phyloP scores from a whole-genome alignment of 768 basidiomycete species.

The Neoboletus subvelutipes region DNA sequence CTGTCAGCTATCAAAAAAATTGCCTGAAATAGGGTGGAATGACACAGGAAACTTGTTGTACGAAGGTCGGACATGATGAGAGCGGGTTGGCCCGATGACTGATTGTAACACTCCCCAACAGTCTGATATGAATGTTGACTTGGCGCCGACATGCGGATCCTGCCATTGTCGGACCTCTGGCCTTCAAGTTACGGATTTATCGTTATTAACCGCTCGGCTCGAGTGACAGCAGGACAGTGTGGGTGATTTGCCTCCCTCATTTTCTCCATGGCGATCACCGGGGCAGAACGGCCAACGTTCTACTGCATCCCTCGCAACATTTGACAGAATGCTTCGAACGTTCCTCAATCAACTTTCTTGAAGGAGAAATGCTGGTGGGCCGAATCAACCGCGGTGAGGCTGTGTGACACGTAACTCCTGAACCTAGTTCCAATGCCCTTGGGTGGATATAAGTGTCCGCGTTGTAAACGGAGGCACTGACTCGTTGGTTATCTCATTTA shows the following conservation, averaged over 20 bases:
- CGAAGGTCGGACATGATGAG: neutral
- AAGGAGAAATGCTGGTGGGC: neutral
- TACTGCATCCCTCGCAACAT: neutral
- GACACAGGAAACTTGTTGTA: neutral
- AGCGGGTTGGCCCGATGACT: too few species aligned
- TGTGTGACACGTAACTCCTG: slow-evolving; percentile 4
- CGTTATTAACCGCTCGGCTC: neutral
- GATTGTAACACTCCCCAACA: too few species aligned
- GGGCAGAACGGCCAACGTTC: neutral
- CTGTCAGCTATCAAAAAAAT: too few species aligned
- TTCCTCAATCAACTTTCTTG: slow-evolving; percentile 5
- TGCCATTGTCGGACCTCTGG: neutral
- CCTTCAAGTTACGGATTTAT: too few species aligned
- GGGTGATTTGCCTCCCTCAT: neutral
- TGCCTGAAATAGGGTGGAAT: neutral
- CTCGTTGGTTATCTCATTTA: neutral
- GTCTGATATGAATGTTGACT: neutral
- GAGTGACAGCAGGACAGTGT: neutral
- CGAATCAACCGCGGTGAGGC: neutral
- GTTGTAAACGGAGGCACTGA: neutral
- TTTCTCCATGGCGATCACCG: slow-evolving; percentile 11
- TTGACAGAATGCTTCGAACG: slow-evolving; percentile 8
- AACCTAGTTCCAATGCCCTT: neutral
- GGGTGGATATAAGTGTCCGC: slow-evolving; percentile 3
- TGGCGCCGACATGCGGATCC: neutral